These are phyloP conservation scores for Cicer yamashitae DNA, from an alignment of 306 rosid genomes.

Conservation along the genomic window DNA sequence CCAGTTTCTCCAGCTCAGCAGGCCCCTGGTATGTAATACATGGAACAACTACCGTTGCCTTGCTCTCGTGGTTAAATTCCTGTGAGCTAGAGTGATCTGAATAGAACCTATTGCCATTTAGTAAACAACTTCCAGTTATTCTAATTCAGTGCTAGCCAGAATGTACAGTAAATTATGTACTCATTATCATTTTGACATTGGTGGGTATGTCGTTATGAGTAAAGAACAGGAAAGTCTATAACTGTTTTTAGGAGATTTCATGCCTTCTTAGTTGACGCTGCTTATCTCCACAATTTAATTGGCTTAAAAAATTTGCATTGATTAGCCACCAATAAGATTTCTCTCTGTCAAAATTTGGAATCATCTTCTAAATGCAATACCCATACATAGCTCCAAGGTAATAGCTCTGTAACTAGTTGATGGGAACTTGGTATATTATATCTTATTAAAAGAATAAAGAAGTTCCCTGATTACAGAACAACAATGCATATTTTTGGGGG, in stretches of 20 bases:
- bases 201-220: neutral
- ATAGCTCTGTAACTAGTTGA: neutral
- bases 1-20: conserved; percentile 59
- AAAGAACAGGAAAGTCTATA: neutral
- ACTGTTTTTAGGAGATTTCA: conserved; percentile 11
- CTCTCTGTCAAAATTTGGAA: neutral
- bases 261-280: neutral
- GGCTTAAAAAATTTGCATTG: neutral
- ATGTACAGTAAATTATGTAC: neutral
- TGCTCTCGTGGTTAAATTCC: conserved; percentile 20
- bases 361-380: neutral
- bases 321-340: neutral
- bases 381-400: neutral
- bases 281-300: neutral
- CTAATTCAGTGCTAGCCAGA: conserved; percentile 11
- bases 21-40: conserved; percentile 58
- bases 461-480: conserved; percentile 7
- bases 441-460: neutral
- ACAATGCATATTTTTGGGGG: neutral
- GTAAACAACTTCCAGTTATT: neutral
- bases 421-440: neutral
- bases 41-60: conserved; percentile 26
- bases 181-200: neutral
- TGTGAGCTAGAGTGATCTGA: conserved; percentile 24
- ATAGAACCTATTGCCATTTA: conserved; percentile 4